Base-by-base conservation (phyloP, 2,329 filamentous ascomycete species). In the Fusarium sulawesiense region DNA sequence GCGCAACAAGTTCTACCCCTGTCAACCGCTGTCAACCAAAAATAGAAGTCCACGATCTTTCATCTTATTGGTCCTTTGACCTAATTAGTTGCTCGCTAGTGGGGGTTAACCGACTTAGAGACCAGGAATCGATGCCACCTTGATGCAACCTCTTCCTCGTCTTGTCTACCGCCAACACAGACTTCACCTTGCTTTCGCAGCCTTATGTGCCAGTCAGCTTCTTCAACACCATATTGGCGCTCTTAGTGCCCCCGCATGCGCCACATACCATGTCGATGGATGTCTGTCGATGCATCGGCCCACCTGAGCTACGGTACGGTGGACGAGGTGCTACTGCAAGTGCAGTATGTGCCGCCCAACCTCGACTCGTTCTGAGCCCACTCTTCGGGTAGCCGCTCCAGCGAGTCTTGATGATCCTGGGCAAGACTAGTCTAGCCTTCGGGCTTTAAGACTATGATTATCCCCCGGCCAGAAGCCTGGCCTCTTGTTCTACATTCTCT, bases 401-500 rank as follows among this genome's bases (percentile, higher is more conserved):
- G 49, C 46, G 23, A 68, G 44, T 47, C 34, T 63, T 46, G 48
- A 42, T 49, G 49, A 61, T 71, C 68, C 69, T 56, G 21, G 61
- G 60, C 71, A 57, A 62, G 50, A 69, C 59, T 58, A 42, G 32
- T 42, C 32, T 51, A 41, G 49, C 34, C 34, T 41, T 41, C 20
- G 54, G 58, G 72, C 64, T 71, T 79, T 71, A 79, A 78, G 74
- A 74, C 65, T 68, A 66, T 73, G 60, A 47, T 12, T 48, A 47
- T 66, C 72, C 76, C 66, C 77, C 64, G 68, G 73, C 72, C 76
- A 72, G 72, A 70, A 62, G 70, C 70, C 71, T 73, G 70, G 69
- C 68, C 75, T 69, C 68, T 72, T 73, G 66, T 72, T 79, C 73
- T 75, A 68, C 74, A 76, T 76, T 79, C 75, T 71, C 75, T 77